Conservation (phyloP, 768 basidiomycete genomes). For the Serpula lacrymans region DNA sequence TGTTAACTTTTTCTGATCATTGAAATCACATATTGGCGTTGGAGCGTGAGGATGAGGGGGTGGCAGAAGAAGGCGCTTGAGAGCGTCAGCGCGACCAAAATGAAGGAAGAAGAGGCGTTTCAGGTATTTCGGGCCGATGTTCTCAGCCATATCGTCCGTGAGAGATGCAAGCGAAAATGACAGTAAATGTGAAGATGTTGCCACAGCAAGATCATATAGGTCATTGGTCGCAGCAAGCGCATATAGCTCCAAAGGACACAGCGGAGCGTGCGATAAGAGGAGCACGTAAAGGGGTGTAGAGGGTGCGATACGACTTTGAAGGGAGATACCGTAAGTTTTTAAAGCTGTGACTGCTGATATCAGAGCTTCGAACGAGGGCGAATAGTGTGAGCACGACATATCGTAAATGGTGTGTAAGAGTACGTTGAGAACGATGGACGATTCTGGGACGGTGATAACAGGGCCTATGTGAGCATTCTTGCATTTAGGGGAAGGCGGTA, state of each 20-base stretch:
- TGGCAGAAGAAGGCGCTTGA: conserved; percentile 72
- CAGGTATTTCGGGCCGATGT: conserved; percentile 73
- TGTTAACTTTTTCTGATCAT: conserved; percentile 75
- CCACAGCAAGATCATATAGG: conserved; percentile 70
- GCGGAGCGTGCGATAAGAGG: conserved; percentile 64
- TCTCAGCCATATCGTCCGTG: conserved; percentile 65
- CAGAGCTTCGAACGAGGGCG: conserved; percentile 61
- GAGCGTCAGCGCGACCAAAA: conserved; percentile 76
- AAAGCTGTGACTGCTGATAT: conserved; percentile 54
- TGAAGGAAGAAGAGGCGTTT: conserved; percentile 83
- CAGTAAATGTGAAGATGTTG: conserved; percentile 71
- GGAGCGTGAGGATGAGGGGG: conserved; percentile 79
- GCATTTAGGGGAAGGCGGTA: conserved; percentile 42
- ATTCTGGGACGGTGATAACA: conserved; percentile 58
- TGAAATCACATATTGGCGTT: conserved; percentile 62
- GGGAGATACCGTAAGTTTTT: conserved; percentile 55
- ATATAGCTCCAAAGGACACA: conserved; percentile 70
- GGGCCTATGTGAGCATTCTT: conserved; percentile 43
- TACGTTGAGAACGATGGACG: conserved; percentile 64
- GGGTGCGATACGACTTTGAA: conserved; percentile 45
- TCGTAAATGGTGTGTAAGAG: conserved; percentile 72
- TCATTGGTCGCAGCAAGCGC: conserved; percentile 64
- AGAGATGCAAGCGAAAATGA: conserved; percentile 65
- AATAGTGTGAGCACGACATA: conserved; percentile 71
- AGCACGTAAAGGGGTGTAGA: conserved; percentile 53